These are phyloP conservation scores for Sphaceloma murrayae DNA, from an alignment of 2,329 filamentous ascomycete genomes.

Conservation along the genomic window DNA sequence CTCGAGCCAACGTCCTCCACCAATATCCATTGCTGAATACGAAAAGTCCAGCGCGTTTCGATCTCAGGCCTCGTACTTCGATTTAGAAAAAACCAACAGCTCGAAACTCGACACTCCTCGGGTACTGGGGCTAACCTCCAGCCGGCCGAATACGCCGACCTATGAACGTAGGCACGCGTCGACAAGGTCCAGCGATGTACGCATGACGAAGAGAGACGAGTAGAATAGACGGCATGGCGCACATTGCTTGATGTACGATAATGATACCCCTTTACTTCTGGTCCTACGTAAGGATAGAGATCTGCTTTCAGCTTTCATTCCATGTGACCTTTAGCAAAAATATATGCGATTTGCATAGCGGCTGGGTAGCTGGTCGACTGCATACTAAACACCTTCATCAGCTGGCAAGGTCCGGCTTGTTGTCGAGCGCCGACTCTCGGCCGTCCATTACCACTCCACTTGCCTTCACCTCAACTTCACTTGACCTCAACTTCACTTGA, in stretches of 20 bases:
- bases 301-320: too few relatives aligned
- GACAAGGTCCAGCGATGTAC: slow-evolving; percentile 24
- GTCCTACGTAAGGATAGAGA: slow-evolving; percentile 3
- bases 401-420: too few relatives aligned
- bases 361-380: too few relatives aligned
- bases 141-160: slow-evolving; percentile 31
- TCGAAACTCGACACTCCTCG: slow-evolving; percentile 29
- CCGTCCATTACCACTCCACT: too few relatives aligned
- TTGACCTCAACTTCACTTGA: too few relatives aligned
- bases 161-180: slow-evolving; percentile 24
- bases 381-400: too few relatives aligned
- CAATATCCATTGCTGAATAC: slow-evolving; percentile 61
- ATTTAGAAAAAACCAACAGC: slow-evolving; percentile 21
- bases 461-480: too few relatives aligned
- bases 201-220: slow-evolving; percentile 31
- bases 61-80: slow-evolving; percentile 30
- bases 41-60: slow-evolving; percentile 61
- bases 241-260: slow-evolving; percentile 1
- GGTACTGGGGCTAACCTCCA: slow-evolving; percentile 44
- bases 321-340: too few relatives aligned
- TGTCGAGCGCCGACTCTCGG: too few relatives aligned
- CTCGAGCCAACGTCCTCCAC: slow-evolving; percentile 48
- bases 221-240: slow-evolving; percentile 19
- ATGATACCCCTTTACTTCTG: slow-evolving; percentile 14
- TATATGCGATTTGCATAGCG: background rate